These are phyloP conservation scores for Ogataea corticis DNA, from an alignment of 805 yeast genomes.

Conservation along the genomic window DNA sequence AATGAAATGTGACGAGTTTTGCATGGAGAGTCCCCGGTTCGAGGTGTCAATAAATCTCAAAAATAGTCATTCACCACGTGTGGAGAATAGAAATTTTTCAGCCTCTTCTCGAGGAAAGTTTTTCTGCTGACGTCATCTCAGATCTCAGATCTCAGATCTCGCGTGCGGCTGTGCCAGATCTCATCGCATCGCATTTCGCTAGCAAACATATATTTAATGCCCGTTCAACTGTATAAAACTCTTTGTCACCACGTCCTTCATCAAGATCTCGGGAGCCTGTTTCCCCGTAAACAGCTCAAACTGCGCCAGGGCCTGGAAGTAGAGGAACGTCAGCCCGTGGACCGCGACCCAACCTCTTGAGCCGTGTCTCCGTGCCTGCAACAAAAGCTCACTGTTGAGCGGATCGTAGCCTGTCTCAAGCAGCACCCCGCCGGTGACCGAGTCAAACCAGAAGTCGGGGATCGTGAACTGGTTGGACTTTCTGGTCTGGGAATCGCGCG, in stretches of 20 bases:
- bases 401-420: constrained; percentile 8
- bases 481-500: constrained; percentile 3
- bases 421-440: constrained; percentile 7
- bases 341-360: constrained; percentile 10
- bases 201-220: too few relatives aligned
- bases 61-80: too few relatives aligned
- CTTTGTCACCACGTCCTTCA: constrained; percentile 8
- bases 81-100: too few relatives aligned
- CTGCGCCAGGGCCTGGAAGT: constrained; percentile 9
- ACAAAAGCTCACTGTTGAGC: constrained; percentile 4
- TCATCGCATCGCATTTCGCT: too few relatives aligned
- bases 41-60: too few relatives aligned
- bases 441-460: constrained; percentile 10
- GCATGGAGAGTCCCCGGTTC: too few relatives aligned
- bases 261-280: constrained; percentile 6
- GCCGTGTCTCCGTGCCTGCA: constrained; percentile 4
- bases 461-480: constrained; percentile 3
- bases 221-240: constrained; percentile 4
- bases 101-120: too few relatives aligned
- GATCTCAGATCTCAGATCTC: not conserved
- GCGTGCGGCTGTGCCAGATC: too few relatives aligned
- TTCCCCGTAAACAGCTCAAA: constrained; percentile 8
- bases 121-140: not conserved
- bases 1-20: constrained; percentile 2
- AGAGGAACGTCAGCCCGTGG: constrained; percentile 5